Conservation (phyloP, 345 rosid genomes). For the Bruguiera parviflora region DNA sequence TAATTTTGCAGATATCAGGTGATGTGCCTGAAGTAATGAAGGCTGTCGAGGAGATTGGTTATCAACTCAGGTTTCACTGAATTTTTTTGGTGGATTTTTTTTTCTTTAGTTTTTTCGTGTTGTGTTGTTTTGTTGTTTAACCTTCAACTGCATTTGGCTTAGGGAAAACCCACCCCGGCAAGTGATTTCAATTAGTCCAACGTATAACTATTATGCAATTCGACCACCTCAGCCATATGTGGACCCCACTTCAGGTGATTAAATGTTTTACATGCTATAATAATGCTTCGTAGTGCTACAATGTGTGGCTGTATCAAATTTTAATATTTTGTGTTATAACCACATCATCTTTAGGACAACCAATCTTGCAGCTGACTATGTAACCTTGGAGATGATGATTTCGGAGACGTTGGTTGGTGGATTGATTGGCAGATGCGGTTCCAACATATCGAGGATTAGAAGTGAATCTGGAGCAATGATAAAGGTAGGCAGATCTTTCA, state of each 20-base stretch:
- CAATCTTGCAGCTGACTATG: slow-evolving; percentile 71
- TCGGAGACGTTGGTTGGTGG: slow-evolving; percentile 59
- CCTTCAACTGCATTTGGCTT: slow-evolving; percentile 1
- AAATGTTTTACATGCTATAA: slow-evolving; percentile 7
- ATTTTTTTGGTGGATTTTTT: neutral
- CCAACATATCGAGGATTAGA: slow-evolving; percentile 69
- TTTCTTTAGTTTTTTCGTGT: neutral
- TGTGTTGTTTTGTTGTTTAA: neutral
- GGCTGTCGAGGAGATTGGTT: slow-evolving; percentile 58
- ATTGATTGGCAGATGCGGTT: slow-evolving; percentile 56
- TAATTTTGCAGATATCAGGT: slow-evolving; percentile 46
- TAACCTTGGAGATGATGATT: slow-evolving; percentile 61
- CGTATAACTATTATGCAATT: slow-evolving; percentile 41
- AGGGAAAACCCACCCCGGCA: slow-evolving; percentile 67
- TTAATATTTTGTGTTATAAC: slow-evolving; percentile 45
- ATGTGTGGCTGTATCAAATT: slow-evolving; percentile 34
- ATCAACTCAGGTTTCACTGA: slow-evolving; percentile 43
- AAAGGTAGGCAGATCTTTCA: slow-evolving; percentile 34
- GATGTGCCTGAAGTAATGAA: slow-evolving; percentile 53
- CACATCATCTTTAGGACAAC: slow-evolving; percentile 61
- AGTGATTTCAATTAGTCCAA: slow-evolving; percentile 58
- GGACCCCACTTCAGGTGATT: slow-evolving; percentile 58
- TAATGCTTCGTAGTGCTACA: slow-evolving; percentile 23
- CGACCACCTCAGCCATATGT: slow-evolving; percentile 39
- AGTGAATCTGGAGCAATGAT: slow-evolving; percentile 59